Evolutionary conservation across 2,329 filamentous ascomycete species (phyloP), one percentile per base, ranked within the genome.

Genomic region (Penicillium capsulatum): DNA sequence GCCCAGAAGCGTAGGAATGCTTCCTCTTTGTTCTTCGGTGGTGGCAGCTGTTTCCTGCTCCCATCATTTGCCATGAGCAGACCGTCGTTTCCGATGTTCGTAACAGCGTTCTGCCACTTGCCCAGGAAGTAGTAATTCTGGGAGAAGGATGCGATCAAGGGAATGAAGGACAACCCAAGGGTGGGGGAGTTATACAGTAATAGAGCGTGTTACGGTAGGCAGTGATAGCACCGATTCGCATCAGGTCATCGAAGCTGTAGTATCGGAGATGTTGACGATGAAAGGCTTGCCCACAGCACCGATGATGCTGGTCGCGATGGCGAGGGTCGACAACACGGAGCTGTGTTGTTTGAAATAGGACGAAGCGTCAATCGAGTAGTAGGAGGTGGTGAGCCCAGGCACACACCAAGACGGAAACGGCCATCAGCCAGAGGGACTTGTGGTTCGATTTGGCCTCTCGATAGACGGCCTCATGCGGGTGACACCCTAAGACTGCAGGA

Each of bases 61-160:
- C n/a, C n/a, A n/a, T 39, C 32, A 13, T 36, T 31, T 4, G 28
- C 15, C 16, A 39, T 4, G 11, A 20, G 28, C 16, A 34, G 17
- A 2, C 40, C 40, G 34, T 43, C 40, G 29, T 43, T 43, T 4
- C 35, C 40, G 27, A 43, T 14, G 29, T 43, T 35, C 6, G 33
- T 36, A 11, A 41, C 38, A 17, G 31, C 35, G 24, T 43, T 30
- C n/a, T 43, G 40, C 4, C 31, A 30, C 20, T 35, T 43, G 3
- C 35, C 31, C 10, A 43, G 17, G 22, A 38, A 35, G 24, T 38
- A 43, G n/a, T 41, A 31, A 7, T 10, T 41, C 32, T 41, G 38
- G 19, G 37, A 34, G 7, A 42, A 33, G 1, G 34, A 17, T 3
- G 36, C 20, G 20, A 36, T 30, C 4, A 39, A 22, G 7, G 41